phyloP scores from a whole-genome alignment of 805 yeast genomes.

The Candida vaughaniae region DNA sequence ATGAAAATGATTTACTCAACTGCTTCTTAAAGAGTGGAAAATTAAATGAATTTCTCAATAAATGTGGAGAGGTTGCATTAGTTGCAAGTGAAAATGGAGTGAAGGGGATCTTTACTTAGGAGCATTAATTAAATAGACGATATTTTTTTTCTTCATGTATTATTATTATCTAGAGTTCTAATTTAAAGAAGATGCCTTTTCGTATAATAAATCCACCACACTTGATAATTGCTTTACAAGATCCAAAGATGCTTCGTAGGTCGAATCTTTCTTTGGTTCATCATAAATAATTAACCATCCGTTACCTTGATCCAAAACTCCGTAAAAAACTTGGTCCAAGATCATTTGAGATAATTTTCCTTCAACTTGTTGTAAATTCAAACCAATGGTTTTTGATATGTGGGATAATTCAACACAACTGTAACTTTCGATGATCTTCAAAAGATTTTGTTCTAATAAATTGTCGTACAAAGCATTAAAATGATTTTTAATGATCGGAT shows the following conservation, averaged over 20 bases:
- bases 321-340: slow-evolving; percentile 90
- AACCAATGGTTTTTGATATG: slow-evolving; percentile 82
- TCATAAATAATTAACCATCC: slow-evolving; percentile 95
- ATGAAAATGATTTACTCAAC: slow-evolving; percentile 53
- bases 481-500: slow-evolving; percentile 86
- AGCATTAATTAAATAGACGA: not conserved
- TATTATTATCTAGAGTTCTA: too few relatives aligned
- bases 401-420: slow-evolving; percentile 93
- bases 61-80: slow-evolving; percentile 59
- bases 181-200: slow-evolving; percentile 84
- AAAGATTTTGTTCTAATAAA: slow-evolving; percentile 85
- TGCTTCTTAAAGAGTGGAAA: slow-evolving; percentile 60
- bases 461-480: slow-evolving; percentile 92
- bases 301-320: slow-evolving; percentile 96
- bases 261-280: slow-evolving; percentile 82
- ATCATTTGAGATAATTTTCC: slow-evolving; percentile 96
- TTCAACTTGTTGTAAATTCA: slow-evolving; percentile 85
- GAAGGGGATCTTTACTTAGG: slow-evolving; percentile 38
- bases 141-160: too few relatives aligned
- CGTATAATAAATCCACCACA: slow-evolving; percentile 88
- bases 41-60: slow-evolving; percentile 50
- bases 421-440: slow-evolving; percentile 94
- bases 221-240: slow-evolving; percentile 82
- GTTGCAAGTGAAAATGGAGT: slow-evolving; percentile 46
- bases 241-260: slow-evolving; percentile 84